A percentile compares a stretch with the other conserved stretches of the same genome.
phyloP scores from a whole-genome alignment of 2,329 filamentous ascomycete genomes.

The Raffaelea arxii region DNA sequence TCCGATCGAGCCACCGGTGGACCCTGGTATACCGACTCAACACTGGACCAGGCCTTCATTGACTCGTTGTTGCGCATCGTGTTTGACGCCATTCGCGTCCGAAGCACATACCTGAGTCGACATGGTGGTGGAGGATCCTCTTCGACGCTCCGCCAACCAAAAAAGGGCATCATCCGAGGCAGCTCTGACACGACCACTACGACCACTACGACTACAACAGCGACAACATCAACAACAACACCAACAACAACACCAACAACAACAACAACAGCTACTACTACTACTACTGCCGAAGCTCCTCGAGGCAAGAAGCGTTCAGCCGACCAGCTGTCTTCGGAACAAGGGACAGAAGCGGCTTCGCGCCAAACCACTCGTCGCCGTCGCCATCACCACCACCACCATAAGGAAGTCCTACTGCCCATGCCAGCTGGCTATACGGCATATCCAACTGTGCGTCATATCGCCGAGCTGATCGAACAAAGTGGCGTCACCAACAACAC shows the following conservation, averaged over 20 bases:
- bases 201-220: slow-evolving; percentile 8
- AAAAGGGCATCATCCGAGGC: slow-evolving; percentile 35
- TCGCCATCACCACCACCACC: slow-evolving; percentile 9
- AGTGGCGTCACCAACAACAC: slow-evolving; percentile 64
- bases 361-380: slow-evolving; percentile 10
- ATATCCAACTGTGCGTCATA: slow-evolving; percentile 72
- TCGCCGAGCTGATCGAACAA: slow-evolving; percentile 64
- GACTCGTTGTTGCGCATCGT: slow-evolving; percentile 64
- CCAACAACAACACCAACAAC: background rate
- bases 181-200: slow-evolving; percentile 7
- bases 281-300: background rate
- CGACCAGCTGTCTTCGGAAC: slow-evolving; percentile 31
- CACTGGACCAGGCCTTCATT: slow-evolving; percentile 83
- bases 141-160: slow-evolving; percentile 11
- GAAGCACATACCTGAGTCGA: slow-evolving; percentile 56
- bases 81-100: slow-evolving; percentile 60
- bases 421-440: slow-evolving; percentile 57
- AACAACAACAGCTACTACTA: background rate
- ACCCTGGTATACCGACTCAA: slow-evolving; percentile 87
- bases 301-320: slow-evolving; percentile 40
- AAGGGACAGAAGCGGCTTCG: background rate
- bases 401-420: slow-evolving; percentile 33
- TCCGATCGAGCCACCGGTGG: slow-evolving; percentile 88
- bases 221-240: slow-evolving; percentile 7
- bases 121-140: slow-evolving; percentile 12